phyloP scores from a whole-genome alignment of 2,329 filamentous ascomycete species.

The Aspergillus awamori region DNA sequence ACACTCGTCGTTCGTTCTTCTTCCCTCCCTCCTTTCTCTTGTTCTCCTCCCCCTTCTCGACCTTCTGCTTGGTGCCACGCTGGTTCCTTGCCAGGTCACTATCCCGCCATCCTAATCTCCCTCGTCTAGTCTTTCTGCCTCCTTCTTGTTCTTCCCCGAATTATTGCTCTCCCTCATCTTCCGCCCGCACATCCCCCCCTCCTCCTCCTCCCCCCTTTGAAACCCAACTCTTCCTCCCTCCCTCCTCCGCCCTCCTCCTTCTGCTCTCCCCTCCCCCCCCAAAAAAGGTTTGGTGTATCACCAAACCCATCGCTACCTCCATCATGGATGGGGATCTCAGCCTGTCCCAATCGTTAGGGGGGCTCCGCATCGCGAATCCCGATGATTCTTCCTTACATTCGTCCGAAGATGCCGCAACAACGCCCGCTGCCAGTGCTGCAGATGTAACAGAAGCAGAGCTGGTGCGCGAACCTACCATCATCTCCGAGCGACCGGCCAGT shows the following conservation, averaged over 20 bases:
- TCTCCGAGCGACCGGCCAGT: conserved; percentile 25
- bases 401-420: conserved; percentile 38
- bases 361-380: conserved; percentile 94
- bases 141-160: conserved; percentile 2
- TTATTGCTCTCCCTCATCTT: conserved; percentile 8
- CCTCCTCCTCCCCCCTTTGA: conserved; percentile 5
- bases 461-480: conserved; percentile 21
- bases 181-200: conserved; percentile 13
- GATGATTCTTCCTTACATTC: conserved; percentile 65
- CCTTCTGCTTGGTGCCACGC: conserved; percentile 11
- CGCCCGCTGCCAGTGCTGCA: conserved; percentile 27
- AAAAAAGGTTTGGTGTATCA: not conserved
- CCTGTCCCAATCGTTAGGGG: conserved; percentile 88
- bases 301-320: conserved; percentile 29
- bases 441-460: conserved; percentile 31
- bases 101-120: conserved; percentile 14
- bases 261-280: not conserved
- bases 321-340: conserved; percentile 90
- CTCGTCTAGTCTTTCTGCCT: conserved; percentile 9
- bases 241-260: not conserved
- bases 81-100: conserved; percentile 14
- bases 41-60: conserved; percentile 6
- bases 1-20: not conserved
- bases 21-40: not conserved
- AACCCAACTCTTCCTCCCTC: conserved; percentile 6